phyloP scores from a whole-genome alignment of 2,329 filamentous ascomycete genomes.

The Colletotrichum higginsianum region DNA sequence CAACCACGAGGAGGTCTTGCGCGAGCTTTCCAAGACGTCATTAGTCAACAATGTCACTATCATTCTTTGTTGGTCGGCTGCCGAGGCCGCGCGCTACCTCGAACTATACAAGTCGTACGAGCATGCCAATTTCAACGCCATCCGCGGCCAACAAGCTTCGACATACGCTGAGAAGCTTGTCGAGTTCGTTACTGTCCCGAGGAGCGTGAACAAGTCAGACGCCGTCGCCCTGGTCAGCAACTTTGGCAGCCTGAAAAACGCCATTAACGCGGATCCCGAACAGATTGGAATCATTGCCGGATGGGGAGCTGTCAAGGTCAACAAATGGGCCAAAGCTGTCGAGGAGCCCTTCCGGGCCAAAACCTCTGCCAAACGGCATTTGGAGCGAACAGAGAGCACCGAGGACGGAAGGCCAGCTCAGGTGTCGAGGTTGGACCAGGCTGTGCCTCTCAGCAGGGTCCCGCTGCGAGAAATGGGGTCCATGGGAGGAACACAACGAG shows the following conservation, averaged over 20 bases:
- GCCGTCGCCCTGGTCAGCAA: conserved; percentile 90
- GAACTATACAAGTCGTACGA: conserved; percentile 97
- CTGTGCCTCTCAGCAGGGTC: conserved; percentile 57
- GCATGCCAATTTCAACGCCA: conserved; percentile 83
- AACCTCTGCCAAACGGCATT: conserved; percentile 72
- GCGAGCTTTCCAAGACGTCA: conserved; percentile 92
- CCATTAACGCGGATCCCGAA: conserved; percentile 89
- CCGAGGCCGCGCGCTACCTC: conserved; percentile 93
- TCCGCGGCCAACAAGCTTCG: conserved; percentile 86
- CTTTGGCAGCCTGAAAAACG: conserved; percentile 90
- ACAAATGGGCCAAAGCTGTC: conserved; percentile 85
- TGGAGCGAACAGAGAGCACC: conserved; percentile 44
- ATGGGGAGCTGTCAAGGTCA: conserved; percentile 96
- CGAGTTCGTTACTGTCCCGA: conserved; percentile 92
- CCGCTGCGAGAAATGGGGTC: conserved; percentile 58
- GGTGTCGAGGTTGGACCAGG: conserved; percentile 53
- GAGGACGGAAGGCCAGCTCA: conserved; percentile 48
- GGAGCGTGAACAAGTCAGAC: conserved; percentile 95
- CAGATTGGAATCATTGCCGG: conserved; percentile 88
- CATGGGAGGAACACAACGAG: conserved; percentile 40
- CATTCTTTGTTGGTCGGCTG: conserved; percentile 93
- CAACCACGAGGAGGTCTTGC: conserved; percentile 91
- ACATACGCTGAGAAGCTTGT: conserved; percentile 89
- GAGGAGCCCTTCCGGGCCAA: conserved; percentile 87
- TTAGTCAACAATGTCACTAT: conserved; percentile 94